Evolutionary conservation across 306 rosid genomes (phyloP).

Genomic region (Corylus avellana): DNA sequence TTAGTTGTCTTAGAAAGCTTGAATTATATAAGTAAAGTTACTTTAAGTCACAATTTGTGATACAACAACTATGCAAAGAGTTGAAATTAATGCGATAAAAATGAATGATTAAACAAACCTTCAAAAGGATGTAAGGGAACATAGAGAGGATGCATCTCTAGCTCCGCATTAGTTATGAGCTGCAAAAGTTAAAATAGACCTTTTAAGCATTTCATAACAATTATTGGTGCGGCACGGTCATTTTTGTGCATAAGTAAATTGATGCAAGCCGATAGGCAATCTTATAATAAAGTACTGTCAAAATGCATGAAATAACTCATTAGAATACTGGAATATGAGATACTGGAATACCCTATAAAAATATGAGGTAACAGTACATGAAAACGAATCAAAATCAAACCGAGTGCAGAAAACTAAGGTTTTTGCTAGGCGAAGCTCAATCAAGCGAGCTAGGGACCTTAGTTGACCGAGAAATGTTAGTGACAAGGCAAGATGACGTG

Average conservation of each 20-base stretch:
- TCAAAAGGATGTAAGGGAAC: conserved; percentile 71
- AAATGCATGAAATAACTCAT: no score
- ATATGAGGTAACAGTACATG: no score
- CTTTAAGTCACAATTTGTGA: not conserved
- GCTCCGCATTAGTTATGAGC: conserved; percentile 71
- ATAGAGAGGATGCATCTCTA: conserved; percentile 69
- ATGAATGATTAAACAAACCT: conserved; percentile 47
- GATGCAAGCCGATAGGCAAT: not conserved
- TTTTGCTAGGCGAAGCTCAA: no score
- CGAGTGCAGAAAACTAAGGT: no score
- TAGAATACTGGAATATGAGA: no score
- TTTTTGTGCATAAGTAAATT: not conserved
- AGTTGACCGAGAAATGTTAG: no score
- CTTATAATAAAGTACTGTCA: no score
- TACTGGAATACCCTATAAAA: no score
- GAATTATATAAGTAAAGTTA: not conserved
- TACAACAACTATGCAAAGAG: not conserved
- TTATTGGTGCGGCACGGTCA: no score
- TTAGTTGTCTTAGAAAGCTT: not conserved
- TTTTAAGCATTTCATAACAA: not conserved
- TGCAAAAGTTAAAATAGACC: conserved; percentile 37
- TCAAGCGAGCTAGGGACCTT: no score
- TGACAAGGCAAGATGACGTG: no score
- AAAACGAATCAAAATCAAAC: no score
- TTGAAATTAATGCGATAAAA: not conserved